These are phyloP conservation scores for Torrubiellomyces zombiae DNA, from an alignment of 2,329 filamentous ascomycete species.

Conservation along the genomic window DNA sequence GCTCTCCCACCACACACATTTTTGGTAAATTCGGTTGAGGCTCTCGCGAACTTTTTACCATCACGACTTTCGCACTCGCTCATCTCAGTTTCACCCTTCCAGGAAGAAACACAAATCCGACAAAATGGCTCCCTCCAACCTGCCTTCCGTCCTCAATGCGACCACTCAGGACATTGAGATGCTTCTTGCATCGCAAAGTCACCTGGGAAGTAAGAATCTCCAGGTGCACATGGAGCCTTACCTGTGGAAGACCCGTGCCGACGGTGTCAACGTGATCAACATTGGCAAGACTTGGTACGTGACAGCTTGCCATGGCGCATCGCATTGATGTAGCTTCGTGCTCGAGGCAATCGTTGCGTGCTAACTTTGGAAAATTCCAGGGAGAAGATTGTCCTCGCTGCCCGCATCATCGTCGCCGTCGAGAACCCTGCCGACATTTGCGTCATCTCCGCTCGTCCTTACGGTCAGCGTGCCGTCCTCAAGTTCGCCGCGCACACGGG, in stretches of 20 bases:
- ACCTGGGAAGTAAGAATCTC: slow-evolving; percentile 97
- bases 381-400: slow-evolving; percentile 99
- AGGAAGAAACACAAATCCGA: slow-evolving; percentile 26
- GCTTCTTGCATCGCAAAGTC: slow-evolving; percentile 91
- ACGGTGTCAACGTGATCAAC: slow-evolving; percentile 98
- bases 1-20: slow-evolving; percentile 22
- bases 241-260: slow-evolving; percentile 98
- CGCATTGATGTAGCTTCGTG: too few relatives aligned
- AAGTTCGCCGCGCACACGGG: slow-evolving; percentile 99
- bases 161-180: slow-evolving; percentile 98
- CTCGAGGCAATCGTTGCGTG: slow-evolving; percentile 1
- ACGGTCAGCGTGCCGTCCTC: slow-evolving; percentile 97
- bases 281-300: slow-evolving; percentile 98
- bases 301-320: too few relatives aligned
- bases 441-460: slow-evolving; percentile 98
- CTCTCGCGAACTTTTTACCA: slow-evolving; percentile 29
- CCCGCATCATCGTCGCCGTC: slow-evolving; percentile 95
- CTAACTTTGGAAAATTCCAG: too few relatives aligned
- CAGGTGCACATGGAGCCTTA: slow-evolving; percentile 99
- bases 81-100: slow-evolving; percentile 13
- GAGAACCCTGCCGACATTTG: slow-evolving; percentile 99
- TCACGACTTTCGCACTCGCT: slow-evolving; percentile 12
- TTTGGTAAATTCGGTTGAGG: slow-evolving; percentile 17
- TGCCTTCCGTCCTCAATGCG: slow-evolving; percentile 90
- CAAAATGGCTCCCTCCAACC: slow-evolving; percentile 91